Evolutionary conservation across 345 rosid genomes (phyloP).

Genomic region (Linum trigynum): DNA sequence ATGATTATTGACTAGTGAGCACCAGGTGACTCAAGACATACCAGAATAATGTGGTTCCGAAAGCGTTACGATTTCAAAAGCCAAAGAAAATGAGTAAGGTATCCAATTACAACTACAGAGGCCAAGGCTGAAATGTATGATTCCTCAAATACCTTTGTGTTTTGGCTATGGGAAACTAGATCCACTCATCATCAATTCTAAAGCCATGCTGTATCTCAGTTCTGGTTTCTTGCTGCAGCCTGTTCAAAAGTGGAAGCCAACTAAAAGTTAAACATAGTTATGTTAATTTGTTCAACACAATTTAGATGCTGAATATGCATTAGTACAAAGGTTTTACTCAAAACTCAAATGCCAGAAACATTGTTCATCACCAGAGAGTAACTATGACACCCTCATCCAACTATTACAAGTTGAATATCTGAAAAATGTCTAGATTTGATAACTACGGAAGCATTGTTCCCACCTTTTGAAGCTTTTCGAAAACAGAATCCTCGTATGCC

Average conservation of each 20-base stretch:
- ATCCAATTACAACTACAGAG: too few species aligned
- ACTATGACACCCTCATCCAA: not conserved
- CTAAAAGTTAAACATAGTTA: not conserved
- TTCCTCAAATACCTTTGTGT: not conserved
- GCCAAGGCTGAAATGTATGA: too few species aligned
- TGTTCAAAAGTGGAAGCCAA: not conserved
- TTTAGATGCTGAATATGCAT: too few species aligned
- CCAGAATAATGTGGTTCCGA: too few species aligned
- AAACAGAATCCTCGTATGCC: conserved; percentile 59
- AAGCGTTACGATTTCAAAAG: too few species aligned
- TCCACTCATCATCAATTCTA: not conserved
- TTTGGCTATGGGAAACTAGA: not conserved
- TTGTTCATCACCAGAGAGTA: too few species aligned
- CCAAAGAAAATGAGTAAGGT: too few species aligned
- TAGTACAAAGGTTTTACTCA: not conserved
- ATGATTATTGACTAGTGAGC: not conserved
- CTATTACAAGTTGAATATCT: too few species aligned
- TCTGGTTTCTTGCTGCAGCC: conserved; percentile 1
- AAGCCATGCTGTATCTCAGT: not conserved
- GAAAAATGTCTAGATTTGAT: not conserved
- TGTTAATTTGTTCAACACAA: too few species aligned
- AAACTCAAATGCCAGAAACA: not conserved
- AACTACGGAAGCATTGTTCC: not conserved
- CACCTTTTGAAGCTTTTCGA: conserved; percentile 61
- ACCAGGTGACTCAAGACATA: too few species aligned